Evolutionary conservation across 495 filamentous ascomycete species (phyloP), one percentile per base, ranked within the genome.

Genomic region (Saxophila tyrrhenica): DNA sequence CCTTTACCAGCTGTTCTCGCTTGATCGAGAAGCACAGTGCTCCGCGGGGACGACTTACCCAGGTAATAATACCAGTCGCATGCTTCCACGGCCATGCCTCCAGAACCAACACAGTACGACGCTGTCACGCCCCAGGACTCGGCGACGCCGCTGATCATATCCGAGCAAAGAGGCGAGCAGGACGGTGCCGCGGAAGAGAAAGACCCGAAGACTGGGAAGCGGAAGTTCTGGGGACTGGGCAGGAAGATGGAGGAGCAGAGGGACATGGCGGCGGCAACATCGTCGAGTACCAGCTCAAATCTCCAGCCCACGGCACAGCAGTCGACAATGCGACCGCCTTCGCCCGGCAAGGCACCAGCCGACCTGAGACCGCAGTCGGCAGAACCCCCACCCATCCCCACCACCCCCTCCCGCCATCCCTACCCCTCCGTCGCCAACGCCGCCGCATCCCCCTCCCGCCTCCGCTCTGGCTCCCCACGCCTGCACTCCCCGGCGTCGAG

Each of bases 401-500:
- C 50, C 44, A 48, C 58, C 7, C 13, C 29, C 7, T 45, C 58
- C 9, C 16, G 49, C 1, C 39, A 48, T 15, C 58, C 49, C 2
- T 54, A 57, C 41, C 55, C 38, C 3, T 48, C 53, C 16, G n/a
- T 5, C 21, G 29, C 55, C 19, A 19, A 13, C 24, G 29, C 48
- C 8, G 48, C 57, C n/a, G 52, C 52, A 0, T 60, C 61, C 22
- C 61, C 54, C 10, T 59, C 58, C 13, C 63, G 61, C 23, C 50
- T 66, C 25, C 62, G 64, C 42, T 71, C 72, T 5, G 57, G 66
- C 10, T 75, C 72, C 2, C 72, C 72, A 13, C 56, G 64, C 21
- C 52, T 66, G n/a, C 63, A 66, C 58, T 71, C 70, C 19, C 70
- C 72, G 1, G 70, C 72, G 2, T 69, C 69, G 73, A 89, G 87